These are phyloP conservation scores for Colletotrichum coccodes DNA, from an alignment of 2,329 filamentous ascomycete species.

Conservation along the genomic window DNA sequence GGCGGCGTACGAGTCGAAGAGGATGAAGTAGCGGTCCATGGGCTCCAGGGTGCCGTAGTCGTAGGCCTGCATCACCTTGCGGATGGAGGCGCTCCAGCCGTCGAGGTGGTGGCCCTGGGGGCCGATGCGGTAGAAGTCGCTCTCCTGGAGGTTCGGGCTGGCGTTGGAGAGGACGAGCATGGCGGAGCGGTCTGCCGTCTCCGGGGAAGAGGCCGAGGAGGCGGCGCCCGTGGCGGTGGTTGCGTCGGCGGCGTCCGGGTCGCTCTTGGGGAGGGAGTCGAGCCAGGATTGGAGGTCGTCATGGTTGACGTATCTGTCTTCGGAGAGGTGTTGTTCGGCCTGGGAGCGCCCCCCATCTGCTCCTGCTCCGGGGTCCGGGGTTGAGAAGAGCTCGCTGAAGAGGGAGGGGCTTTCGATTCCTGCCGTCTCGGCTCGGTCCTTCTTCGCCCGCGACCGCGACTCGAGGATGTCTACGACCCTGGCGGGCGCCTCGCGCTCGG, in stretches of 20 bases:
- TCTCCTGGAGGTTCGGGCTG: conserved; percentile 68
- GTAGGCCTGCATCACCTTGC: conserved; percentile 72
- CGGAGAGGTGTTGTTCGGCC: background rate
- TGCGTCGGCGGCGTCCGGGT: background rate
- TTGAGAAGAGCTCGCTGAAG: conserved; percentile 26
- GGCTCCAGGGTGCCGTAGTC: conserved; percentile 71
- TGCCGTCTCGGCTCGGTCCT: background rate
- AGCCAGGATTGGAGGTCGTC: conserved; percentile 31
- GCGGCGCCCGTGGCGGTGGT: background rate
- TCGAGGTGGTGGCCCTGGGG: conserved; percentile 72
- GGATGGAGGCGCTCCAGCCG: conserved; percentile 72
- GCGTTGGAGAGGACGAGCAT: conserved; percentile 69
- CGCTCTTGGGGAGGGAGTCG: conserved; percentile 17
- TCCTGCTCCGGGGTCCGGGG: background rate
- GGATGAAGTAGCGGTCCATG: conserved; percentile 73
- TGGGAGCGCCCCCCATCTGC: background rate
- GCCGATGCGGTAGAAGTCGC: conserved; percentile 77
- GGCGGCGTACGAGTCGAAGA: conserved; percentile 70
- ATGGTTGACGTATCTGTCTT: conserved; percentile 16
- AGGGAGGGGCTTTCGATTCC: background rate
- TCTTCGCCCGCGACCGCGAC: background rate
- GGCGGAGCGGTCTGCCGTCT: conserved; percentile 21
- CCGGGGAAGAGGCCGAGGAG: background rate
- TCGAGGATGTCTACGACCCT: conserved; percentile 3
- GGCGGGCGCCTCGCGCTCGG: background rate